Evolutionary conservation across 1,139 yeast species (phyloP), one percentile per base, ranked within the genome.

Genomic region (Ogataea hybrid): DNA sequence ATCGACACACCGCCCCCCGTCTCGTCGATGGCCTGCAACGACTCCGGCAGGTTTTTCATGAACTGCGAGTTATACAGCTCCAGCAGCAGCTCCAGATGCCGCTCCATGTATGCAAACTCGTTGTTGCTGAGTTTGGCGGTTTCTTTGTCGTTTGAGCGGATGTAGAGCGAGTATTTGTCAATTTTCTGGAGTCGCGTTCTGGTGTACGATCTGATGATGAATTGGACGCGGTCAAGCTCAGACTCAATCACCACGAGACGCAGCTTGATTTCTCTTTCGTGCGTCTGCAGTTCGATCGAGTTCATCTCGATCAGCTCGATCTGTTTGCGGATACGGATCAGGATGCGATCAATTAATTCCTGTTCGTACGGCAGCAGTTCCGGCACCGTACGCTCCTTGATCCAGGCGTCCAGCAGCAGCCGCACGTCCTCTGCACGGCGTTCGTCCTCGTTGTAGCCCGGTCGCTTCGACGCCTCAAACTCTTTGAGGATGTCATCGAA

Each of bases 221-320:
- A 92, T 55, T 84, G 88, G 37, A 88, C 76, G 44, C 98, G 68
- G 57, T 92, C 97, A 21, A 92, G 73, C 56, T 92, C 98, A 4
- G 95, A 84, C 59, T 92, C 98, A 49, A 90, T 81, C 15, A 94
- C 76, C 70, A 92, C 78, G 32, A 90, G 68, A 47, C 84, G 84
- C 43, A 92, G 67, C 60, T 90, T 90, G 61, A 84, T 83, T 54
- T 85, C 92, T 33, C 71, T 69, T 49, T 79, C 83, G 27, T 60
- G 59, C 2, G 63, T 64, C 44, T 66, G 69, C 16, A 76, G 60
- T 34, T 78, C 80, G 53, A 78, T 70, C 9, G 83, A 75, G 44
- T 78, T 72, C 37, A 70, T 62, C 50, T 88, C 85, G 32, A 87
- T 77, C 47, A 75, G 75, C 53, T 84, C 95, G 47, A 85, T 79